Percentiles rank a stretch among this genome's conserved stretches.
Conservation (phyloP, 2,329 filamentous ascomycete species). For the Talaromyces sp. region DNA sequence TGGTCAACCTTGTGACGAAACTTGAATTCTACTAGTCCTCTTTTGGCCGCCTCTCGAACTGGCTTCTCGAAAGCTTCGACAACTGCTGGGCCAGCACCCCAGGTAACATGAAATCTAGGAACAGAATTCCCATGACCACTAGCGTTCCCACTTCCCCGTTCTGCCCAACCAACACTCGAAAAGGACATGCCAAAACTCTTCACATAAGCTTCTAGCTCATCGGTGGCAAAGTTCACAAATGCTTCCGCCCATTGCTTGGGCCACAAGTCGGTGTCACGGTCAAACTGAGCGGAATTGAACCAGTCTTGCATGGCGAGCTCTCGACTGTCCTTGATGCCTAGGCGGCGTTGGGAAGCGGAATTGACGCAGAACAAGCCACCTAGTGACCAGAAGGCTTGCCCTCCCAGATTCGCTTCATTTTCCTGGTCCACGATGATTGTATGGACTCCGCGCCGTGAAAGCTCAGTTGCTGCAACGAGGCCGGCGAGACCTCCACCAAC, state of each 20-base stretch:
- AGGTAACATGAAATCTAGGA: constrained; percentile 60
- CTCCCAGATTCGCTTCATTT: constrained; percentile 54
- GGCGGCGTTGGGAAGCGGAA: constrained; percentile 54
- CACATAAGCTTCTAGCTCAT: constrained; percentile 58
- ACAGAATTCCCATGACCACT: constrained; percentile 62
- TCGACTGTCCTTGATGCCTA: constrained; percentile 57
- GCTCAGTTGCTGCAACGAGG: constrained; percentile 31
- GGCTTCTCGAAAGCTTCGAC: constrained; percentile 58
- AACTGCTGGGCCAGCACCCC: constrained; percentile 60
- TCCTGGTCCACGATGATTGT: constrained; percentile 54
- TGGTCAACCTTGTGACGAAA: constrained; percentile 58
- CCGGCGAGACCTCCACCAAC: constrained; percentile 31
- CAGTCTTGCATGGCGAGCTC: constrained; percentile 59
- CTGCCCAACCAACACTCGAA: constrained; percentile 58
- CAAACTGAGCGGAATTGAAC: constrained; percentile 57
- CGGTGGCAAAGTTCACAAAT: constrained; percentile 60
- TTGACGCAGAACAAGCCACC: constrained; percentile 60
- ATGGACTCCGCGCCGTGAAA: constrained; percentile 26
- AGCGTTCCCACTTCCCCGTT: constrained; percentile 55
- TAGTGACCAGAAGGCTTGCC: constrained; percentile 63
- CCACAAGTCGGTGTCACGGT: constrained; percentile 56
- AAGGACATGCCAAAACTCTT: constrained; percentile 54
- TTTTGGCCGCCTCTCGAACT: constrained; percentile 51
- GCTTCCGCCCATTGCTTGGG: constrained; percentile 61
- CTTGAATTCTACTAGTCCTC: constrained; percentile 54